These are phyloP conservation scores for Amyloporia xantha DNA, from an alignment of 768 basidiomycete species.

Conservation along the genomic window DNA sequence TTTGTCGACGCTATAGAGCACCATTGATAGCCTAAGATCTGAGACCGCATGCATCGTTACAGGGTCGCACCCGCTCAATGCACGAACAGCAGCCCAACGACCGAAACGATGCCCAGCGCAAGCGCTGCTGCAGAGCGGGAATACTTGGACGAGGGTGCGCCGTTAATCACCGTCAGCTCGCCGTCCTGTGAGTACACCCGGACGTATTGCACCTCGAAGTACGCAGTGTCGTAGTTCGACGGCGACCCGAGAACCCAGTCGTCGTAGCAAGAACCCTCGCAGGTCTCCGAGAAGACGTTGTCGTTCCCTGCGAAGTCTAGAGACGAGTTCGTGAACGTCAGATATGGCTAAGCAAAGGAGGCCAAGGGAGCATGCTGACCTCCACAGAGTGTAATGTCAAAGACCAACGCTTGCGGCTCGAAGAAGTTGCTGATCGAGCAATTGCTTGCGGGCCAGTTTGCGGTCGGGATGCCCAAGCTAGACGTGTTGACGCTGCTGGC, in stretches of 20 bases:
- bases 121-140: background rate
- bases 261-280: constrained; percentile 57
- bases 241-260: constrained; percentile 62
- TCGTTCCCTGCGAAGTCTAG: constrained; percentile 40
- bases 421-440: constrained; percentile 53
- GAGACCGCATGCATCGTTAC: too few species aligned
- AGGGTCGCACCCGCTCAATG: background rate
- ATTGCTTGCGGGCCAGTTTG: constrained; percentile 54
- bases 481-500: constrained; percentile 48
- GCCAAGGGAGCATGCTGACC: constrained; percentile 23
- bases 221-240: constrained; percentile 55
- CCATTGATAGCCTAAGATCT: too few species aligned
- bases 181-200: constrained; percentile 24
- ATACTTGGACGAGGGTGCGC: background rate
- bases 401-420: constrained; percentile 57
- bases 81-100: background rate
- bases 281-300: constrained; percentile 51
- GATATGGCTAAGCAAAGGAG: background rate
- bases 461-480: constrained; percentile 59
- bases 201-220: constrained; percentile 54
- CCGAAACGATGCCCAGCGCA: background rate
- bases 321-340: constrained; percentile 38
- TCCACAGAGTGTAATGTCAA: constrained; percentile 71
- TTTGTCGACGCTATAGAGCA: too few species aligned
- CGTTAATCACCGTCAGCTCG: constrained; percentile 5